Evolutionary conservation across 1,284 basidiomycete species (phyloP).

Genomic region (Veloboletus limbatus): DNA sequence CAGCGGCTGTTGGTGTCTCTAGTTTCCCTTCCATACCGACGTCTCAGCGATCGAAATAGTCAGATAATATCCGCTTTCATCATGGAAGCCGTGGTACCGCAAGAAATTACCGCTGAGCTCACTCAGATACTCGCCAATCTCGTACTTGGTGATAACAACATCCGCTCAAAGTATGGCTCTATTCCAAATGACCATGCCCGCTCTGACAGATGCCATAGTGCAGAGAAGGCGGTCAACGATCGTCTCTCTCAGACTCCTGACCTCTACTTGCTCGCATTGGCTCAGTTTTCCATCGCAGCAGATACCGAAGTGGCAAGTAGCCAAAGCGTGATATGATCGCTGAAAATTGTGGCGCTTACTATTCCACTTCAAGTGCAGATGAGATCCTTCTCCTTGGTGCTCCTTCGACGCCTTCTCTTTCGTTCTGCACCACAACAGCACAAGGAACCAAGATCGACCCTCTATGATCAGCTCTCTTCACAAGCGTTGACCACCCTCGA

Average conservation of each 20-base stretch:
- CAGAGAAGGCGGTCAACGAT: constrained; percentile 76
- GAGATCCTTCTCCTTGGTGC: constrained; percentile 77
- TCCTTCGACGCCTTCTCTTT: constrained; percentile 73
- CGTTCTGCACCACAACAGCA: constrained; percentile 41
- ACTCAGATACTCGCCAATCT: constrained; percentile 81
- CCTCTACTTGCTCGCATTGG: constrained; percentile 69
- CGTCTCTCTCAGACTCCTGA: constrained; percentile 71
- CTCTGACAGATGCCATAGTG: constrained; percentile 41
- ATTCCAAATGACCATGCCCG: neutral
- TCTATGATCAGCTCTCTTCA: constrained; percentile 72
- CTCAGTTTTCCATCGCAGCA: constrained; percentile 69
- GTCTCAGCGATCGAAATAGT: constrained; percentile 4
- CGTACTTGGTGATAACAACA: constrained; percentile 75
- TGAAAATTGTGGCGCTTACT: constrained; percentile 13
- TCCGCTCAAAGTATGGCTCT: constrained; percentile 50
- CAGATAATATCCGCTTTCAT: neutral
- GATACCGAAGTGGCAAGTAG: constrained; percentile 68
- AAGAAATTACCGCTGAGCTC: constrained; percentile 66
- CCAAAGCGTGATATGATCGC: constrained; percentile 1
- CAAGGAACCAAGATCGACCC: constrained; percentile 42
- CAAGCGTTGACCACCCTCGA: constrained; percentile 65
- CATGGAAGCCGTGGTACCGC: constrained; percentile 52
- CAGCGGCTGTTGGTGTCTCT: neutral
- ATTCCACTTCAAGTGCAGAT: constrained; percentile 45
- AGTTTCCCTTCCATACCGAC: neutral